Conservation (phyloP, 441 rosid species). For the Gossypium schwendimanii region DNA sequence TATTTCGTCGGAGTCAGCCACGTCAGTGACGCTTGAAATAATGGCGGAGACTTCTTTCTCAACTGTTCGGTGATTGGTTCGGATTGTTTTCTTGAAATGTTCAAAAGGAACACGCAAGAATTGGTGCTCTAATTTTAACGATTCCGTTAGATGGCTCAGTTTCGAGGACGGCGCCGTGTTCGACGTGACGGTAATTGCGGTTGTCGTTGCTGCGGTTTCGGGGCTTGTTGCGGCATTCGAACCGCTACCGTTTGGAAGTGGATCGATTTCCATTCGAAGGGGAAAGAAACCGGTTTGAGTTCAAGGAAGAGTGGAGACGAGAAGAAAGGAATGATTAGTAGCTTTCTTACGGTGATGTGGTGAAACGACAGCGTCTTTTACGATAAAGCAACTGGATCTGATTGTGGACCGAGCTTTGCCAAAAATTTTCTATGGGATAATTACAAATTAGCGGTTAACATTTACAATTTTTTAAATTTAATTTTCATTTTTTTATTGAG, state of each 20-base stretch:
- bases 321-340: conserved; percentile 7
- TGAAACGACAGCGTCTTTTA: conserved; percentile 1
- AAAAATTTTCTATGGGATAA: too few species aligned
- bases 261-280: conserved; percentile 53
- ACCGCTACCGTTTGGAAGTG: conserved; percentile 54
- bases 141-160: conserved; percentile 59
- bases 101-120: conserved; percentile 92
- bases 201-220: conserved; percentile 8
- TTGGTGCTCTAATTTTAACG: conserved; percentile 84
- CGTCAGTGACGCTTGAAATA: conserved; percentile 48
- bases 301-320: not conserved
- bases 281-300: not conserved
- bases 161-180: conserved; percentile 36
- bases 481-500: too few species aligned
- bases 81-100: conserved; percentile 87
- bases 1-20: conserved; percentile 42
- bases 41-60: conserved; percentile 78
- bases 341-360: not conserved
- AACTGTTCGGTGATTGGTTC: conserved; percentile 59
- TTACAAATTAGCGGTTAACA: too few species aligned
- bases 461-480: too few species aligned
- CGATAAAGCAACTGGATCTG: not conserved
- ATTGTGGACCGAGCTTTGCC: not conserved
- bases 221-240: conserved; percentile 22
- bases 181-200: conserved; percentile 22